Base-by-base conservation (phyloP, 306 rosid genomes). In the Cicer judaicum region DNA sequence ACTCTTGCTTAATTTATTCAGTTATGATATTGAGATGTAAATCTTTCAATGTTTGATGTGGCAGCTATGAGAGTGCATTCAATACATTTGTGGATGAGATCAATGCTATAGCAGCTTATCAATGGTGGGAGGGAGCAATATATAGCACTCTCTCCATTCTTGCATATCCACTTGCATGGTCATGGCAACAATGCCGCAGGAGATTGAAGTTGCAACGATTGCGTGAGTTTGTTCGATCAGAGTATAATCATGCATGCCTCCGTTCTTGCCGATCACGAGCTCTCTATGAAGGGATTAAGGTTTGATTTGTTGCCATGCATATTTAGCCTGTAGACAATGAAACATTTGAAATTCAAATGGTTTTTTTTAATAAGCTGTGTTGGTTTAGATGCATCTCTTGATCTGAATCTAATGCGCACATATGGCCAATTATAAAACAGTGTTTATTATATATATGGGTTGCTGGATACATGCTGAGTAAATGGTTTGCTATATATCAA, bases 101-200 rank as follows among this genome's bases (percentile, higher is more conserved):
- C 63, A 95, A 95, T 85, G 93, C 91, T 73, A 84, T 95, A 78
- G 89, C 98, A 39, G 85, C 97, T 29, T 95, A 95, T 69, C 96
- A 92, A 52, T 95, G 99, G 99, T 95, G 99, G 99, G 99, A 95
- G 85, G 99, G 99, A 76, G 98, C 97, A 68, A 81, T 88, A 43
- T 82, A 86, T 89, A 95, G 83, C 77, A 83, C 91, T 74, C 93
- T 92, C 63, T 83, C 88, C 73, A 82, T 91, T 78, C 84, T 95
- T 75, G 91, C 87, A 39, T 92, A 92, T 79, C 99, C 99, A 21
- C 90, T 90, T 77, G 93, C 98, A 13, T 90, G 97, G 89, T 95
- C 98, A 44, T 95, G 99, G 99, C 93, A 89, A 85, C 99, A 92
- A 49, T 95, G 98, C 86, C 93, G 96, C 40, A 89, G 97, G 49